Evolutionary conservation across 1,284 basidiomycete genomes (phyloP).

Genomic region (Sphaerobolus stellatus): DNA sequence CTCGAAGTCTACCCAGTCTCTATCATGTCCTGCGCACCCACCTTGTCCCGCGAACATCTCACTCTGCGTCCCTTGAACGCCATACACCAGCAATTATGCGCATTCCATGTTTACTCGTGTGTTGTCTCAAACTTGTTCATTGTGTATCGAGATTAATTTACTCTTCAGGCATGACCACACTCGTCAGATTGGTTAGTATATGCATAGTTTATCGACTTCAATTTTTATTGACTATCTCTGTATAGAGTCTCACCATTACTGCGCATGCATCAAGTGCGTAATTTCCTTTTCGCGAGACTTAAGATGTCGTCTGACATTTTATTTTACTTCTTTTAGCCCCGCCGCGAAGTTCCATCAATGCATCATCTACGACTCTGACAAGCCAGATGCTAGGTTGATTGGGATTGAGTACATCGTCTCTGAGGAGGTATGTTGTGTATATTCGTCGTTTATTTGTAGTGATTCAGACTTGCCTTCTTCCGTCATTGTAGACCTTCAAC

Average conservation of each 20-base stretch:
- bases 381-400: constrained; percentile 45
- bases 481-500: too few relatives aligned
- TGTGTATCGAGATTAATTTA: neutral
- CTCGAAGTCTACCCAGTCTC: too few relatives aligned
- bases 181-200: neutral
- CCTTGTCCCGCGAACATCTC: too few relatives aligned
- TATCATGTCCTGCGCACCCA: too few relatives aligned
- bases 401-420: constrained; percentile 54
- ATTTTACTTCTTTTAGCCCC: constrained; percentile 12
- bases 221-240: too few relatives aligned
- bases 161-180: constrained; percentile 21
- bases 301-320: too few relatives aligned
- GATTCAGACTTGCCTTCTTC: too few relatives aligned
- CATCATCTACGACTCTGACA: constrained; percentile 47
- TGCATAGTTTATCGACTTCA: neutral
- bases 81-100: constrained; percentile 51
- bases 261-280: constrained; percentile 43
- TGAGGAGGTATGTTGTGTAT: constrained; percentile 31
- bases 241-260: constrained; percentile 44
- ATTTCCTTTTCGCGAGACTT: too few relatives aligned
- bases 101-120: constrained; percentile 40
- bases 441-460: too few relatives aligned
- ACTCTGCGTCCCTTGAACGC: constrained; percentile 47
- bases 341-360: constrained; percentile 25
- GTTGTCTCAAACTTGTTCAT: constrained; percentile 15